phyloP scores from a whole-genome alignment of 257 asterid genomes.

The Jacaranda mimosifolia region DNA sequence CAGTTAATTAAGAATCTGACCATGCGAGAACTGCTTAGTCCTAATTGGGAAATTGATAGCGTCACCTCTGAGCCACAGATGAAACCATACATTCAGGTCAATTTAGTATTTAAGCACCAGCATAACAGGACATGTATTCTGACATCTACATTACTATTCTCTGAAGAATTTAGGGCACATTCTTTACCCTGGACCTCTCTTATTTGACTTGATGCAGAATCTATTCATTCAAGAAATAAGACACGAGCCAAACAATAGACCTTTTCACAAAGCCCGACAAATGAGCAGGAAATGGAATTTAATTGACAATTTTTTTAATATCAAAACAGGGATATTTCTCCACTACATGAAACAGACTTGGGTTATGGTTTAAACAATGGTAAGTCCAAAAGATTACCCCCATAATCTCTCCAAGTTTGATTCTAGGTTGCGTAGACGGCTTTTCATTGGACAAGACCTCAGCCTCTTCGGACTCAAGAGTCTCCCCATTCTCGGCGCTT shows the following conservation, averaged over 20 bases:
- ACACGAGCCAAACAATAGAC: slow-evolving; percentile 4
- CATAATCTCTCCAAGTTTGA: slow-evolving; percentile 91
- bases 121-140: slow-evolving; percentile 6
- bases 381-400: slow-evolving; percentile 63
- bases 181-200: neutral
- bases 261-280: neutral
- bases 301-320: neutral
- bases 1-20: neutral
- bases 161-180: neutral
- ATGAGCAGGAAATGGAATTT: slow-evolving; percentile 17
- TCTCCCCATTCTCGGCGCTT: slow-evolving; percentile 39
- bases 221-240: too few species aligned
- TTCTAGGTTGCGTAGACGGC: slow-evolving; percentile 64
- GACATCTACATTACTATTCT: neutral
- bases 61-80: neutral
- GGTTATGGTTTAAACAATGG: neutral
- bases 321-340: slow-evolving; percentile 11
- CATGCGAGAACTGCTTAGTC: neutral
- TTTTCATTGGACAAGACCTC: slow-evolving; percentile 52
- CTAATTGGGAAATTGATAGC: neutral
- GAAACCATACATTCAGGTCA: neutral
- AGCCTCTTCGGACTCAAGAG: slow-evolving; percentile 47
- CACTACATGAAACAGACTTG: neutral
- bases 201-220: too few species aligned
- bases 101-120: slow-evolving; percentile 14